Evolutionary conservation across 495 filamentous ascomycete genomes (phyloP).

Genomic region (Saxophila tyrrhenica): DNA sequence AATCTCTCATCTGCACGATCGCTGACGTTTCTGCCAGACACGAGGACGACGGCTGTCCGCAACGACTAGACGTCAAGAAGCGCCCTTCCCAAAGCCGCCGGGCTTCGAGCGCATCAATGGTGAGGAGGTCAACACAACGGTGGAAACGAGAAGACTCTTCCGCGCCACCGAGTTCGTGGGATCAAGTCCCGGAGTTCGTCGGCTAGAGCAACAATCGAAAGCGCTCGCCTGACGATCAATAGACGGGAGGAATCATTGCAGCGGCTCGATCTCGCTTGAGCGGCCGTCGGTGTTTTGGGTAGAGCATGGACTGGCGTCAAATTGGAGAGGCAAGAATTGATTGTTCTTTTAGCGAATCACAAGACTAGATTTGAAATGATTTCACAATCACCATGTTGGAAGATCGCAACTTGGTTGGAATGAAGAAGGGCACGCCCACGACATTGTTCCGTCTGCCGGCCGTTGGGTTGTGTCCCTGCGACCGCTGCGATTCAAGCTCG

Average conservation of each 20-base stretch:
- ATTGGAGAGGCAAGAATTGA: not conserved
- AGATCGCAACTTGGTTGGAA: not conserved
- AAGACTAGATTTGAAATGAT: not conserved
- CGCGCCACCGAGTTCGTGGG: not conserved
- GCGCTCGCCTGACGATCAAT: too few relatives aligned
- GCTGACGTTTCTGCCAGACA: conserved; percentile 41
- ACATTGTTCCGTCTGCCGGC: too few relatives aligned
- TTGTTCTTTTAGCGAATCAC: not conserved
- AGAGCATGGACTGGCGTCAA: not conserved
- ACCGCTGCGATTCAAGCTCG: too few relatives aligned
- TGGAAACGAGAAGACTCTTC: not conserved
- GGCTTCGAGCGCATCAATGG: not conserved
- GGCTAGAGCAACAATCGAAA: too few relatives aligned
- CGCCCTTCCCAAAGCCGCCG: not conserved
- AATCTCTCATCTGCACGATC: not conserved
- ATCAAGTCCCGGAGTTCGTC: not conserved
- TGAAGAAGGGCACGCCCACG: not conserved
- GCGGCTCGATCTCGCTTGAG: too few relatives aligned
- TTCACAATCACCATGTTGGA: not conserved
- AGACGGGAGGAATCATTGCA: too few relatives aligned
- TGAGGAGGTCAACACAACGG: not conserved
- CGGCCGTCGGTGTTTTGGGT: not conserved
- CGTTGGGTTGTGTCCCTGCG: too few relatives aligned
- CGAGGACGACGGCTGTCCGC: conserved; percentile 69
- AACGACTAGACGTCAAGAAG: conserved; percentile 47